Conservation (phyloP, 495 filamentous ascomycete genomes). For the Rhypophila decipiens region DNA sequence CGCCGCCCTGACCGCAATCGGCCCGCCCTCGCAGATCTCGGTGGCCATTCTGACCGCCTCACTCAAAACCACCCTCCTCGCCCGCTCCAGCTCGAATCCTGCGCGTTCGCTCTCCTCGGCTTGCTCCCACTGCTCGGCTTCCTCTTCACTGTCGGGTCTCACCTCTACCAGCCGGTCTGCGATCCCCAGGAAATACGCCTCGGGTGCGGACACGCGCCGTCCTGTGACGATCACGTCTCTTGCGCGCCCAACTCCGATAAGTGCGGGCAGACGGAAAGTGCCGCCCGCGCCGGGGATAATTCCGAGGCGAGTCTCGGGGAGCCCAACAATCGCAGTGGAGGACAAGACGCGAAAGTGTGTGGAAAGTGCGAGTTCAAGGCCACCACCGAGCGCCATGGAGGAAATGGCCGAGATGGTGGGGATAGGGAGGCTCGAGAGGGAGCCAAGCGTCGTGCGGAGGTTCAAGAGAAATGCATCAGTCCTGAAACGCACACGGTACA, state of each 20-base stretch:
- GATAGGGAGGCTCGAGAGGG: conserved; percentile 64
- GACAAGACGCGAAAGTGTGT: conserved; percentile 81
- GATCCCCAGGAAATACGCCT: conserved; percentile 79
- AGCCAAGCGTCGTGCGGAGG: conserved; percentile 65
- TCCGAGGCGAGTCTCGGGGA: conserved; percentile 85
- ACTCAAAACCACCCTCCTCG: conserved; percentile 57
- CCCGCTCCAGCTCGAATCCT: conserved; percentile 31
- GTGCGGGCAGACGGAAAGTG: conserved; percentile 70
- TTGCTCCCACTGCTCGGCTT: conserved; percentile 28
- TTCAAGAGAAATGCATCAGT: conserved; percentile 66
- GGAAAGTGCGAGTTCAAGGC: conserved; percentile 81
- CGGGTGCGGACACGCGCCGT: conserved; percentile 64
- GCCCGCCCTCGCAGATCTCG: conserved; percentile 83
- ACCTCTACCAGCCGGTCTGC: conserved; percentile 78
- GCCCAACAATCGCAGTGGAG: conserved; percentile 63
- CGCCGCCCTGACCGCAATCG: conserved; percentile 68
- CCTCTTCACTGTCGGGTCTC: conserved; percentile 48
- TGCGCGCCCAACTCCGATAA: conserved; percentile 71
- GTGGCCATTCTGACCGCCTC: conserved; percentile 70
- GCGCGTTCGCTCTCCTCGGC: conserved; percentile 30
- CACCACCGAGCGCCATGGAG: conserved; percentile 80
- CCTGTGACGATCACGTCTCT: conserved; percentile 84
- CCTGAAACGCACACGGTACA: conserved; percentile 31
- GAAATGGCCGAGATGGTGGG: conserved; percentile 84
- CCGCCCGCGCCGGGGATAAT: conserved; percentile 95